Evolutionary conservation across 306 rosid genomes (phyloP).

Genomic region (apple (Malus domestica)): ASM211411v1 NC_041803.1:50711001-50711500

Average conservation of each 20-base stretch:
- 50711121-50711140: not conserved
- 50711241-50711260: conserved; percentile 76
- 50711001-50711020: conserved; percentile 65
- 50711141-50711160: conserved; percentile 1
- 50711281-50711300: conserved; percentile 1
- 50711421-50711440: conserved; percentile 94
- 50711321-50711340: not conserved
- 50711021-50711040: not conserved
- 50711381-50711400: not conserved
- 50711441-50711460: conserved; percentile 84
- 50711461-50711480: conserved; percentile 95
- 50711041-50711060: not conserved
- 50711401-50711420: conserved; percentile 84
- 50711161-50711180: conserved; percentile 74
- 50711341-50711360: not conserved
- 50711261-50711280: conserved; percentile 59
- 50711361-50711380: not conserved
- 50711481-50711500: conserved; percentile 98
- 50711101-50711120: not conserved
- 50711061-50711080: not conserved
- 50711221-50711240: conserved; percentile 72
- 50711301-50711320: not conserved
- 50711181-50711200: conserved; percentile 89
- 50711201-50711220: conserved; percentile 96
- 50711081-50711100: not conserved